Percentiles rank a stretch among this genome's conserved stretches.
Evolutionary conservation across 1,284 basidiomycete genomes (phyloP).

Genomic region (Wallemia mellicola): DNA sequence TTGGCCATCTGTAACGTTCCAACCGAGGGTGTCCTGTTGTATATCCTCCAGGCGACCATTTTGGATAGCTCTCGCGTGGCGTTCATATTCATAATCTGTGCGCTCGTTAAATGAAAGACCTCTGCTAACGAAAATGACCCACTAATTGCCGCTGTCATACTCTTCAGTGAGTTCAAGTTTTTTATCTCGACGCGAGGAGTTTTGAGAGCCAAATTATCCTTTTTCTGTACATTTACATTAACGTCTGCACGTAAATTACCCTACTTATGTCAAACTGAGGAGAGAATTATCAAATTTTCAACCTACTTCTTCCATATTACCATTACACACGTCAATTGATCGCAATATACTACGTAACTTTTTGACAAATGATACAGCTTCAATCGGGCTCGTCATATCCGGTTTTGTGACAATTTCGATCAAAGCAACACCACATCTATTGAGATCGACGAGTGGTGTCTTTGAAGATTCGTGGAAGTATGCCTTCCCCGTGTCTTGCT

Average conservation of each 20-base stretch:
- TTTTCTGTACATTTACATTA: slow-evolving; percentile 52
- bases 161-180: slow-evolving; percentile 75
- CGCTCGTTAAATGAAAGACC: too few relatives aligned
- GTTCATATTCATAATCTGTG: slow-evolving; percentile 45
- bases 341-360: slow-evolving; percentile 55
- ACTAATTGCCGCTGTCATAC: slow-evolving; percentile 66
- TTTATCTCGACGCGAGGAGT: slow-evolving; percentile 68
- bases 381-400: slow-evolving; percentile 71
- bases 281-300: background rate
- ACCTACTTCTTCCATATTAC: slow-evolving; percentile 79
- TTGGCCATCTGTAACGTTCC: slow-evolving; percentile 48
- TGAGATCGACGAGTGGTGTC: slow-evolving; percentile 49
- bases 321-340: slow-evolving; percentile 60
- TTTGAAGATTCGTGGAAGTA: slow-evolving; percentile 28
- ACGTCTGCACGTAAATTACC: slow-evolving; percentile 83
- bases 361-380: slow-evolving; percentile 66
- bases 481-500: slow-evolving; percentile 95
- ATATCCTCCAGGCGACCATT: slow-evolving; percentile 19
- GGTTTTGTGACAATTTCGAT: slow-evolving; percentile 93
- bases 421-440: slow-evolving; percentile 59
- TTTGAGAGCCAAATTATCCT: background rate
- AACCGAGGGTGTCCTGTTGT: slow-evolving; percentile 65
- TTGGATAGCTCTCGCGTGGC: slow-evolving; percentile 34
- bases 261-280: slow-evolving; percentile 19
- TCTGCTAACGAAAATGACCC: too few relatives aligned